Evolutionary conservation across 352 stramenopile species (phyloP).

Genomic region (Globisporangium takayamanum): DNA sequence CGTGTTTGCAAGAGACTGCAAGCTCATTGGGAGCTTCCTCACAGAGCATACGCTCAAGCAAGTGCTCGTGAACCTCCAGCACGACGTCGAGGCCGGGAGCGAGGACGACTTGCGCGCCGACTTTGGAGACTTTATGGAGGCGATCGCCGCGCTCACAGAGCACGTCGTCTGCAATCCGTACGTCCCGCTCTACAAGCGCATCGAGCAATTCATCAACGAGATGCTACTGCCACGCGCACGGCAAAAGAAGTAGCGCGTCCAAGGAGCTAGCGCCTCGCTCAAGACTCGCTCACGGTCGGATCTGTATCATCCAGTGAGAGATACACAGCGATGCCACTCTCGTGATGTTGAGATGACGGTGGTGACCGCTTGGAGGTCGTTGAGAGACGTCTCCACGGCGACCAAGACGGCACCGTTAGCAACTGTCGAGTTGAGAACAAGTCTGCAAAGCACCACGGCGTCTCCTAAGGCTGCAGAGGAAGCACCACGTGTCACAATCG

Average conservation of each 20-base stretch:
- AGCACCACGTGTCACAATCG: too few species aligned
- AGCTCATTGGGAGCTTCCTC: constrained; percentile 65
- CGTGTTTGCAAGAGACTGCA: constrained; percentile 68
- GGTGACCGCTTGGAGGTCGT: too few species aligned
- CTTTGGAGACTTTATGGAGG: constrained; percentile 67
- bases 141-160: constrained; percentile 61
- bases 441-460: too few species aligned
- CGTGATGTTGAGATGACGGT: too few species aligned
- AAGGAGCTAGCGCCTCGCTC: not conserved
- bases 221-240: constrained; percentile 60
- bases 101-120: constrained; percentile 46
- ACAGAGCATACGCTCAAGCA: constrained; percentile 78
- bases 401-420: too few species aligned
- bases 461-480: too few species aligned
- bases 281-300: too few species aligned
- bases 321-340: too few species aligned
- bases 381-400: too few species aligned
- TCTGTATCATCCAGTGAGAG: too few species aligned
- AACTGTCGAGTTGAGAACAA: too few species aligned
- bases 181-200: constrained; percentile 62
- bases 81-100: constrained; percentile 27
- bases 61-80: constrained; percentile 67
- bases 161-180: constrained; percentile 81
- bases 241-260: constrained; percentile 49
- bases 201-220: constrained; percentile 75